These are phyloP conservation scores for Phytophthora citrophthora DNA, from an alignment of 352 stramenopile genomes.

Conservation along the genomic window DNA sequence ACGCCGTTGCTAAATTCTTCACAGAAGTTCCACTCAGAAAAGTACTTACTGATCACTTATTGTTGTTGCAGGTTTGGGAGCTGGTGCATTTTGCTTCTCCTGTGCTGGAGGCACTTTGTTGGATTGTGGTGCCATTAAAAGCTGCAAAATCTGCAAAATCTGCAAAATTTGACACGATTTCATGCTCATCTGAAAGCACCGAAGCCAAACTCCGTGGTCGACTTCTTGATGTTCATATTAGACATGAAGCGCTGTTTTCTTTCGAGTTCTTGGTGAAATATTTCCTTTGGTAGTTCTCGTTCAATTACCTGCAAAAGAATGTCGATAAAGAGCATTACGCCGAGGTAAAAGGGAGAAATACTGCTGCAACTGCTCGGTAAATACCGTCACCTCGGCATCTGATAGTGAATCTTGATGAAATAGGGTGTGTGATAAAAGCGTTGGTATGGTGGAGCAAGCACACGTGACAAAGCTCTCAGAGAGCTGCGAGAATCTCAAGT, in stretches of 20 bases:
- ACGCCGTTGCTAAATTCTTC: too few species aligned
- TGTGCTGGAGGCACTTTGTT: too few species aligned
- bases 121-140: too few species aligned
- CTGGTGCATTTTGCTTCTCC: too few species aligned
- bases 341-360: conserved; percentile 49
- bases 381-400: conserved; percentile 8
- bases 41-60: too few species aligned
- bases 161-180: neutral
- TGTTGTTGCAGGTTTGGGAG: too few species aligned
- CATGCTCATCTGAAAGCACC: too few species aligned
- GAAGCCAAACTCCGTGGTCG: neutral
- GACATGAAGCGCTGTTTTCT: conserved; percentile 26
- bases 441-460: conserved; percentile 85
- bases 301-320: conserved; percentile 35
- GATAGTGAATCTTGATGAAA: conserved; percentile 38
- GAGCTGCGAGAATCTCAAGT: conserved; percentile 81
- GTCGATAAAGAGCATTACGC: conserved; percentile 52
- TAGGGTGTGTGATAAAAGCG: conserved; percentile 27
- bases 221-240: too few species aligned
- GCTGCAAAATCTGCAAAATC: neutral
- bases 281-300: too few species aligned
- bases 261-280: too few species aligned
- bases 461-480: conserved; percentile 76
- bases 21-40: neutral
- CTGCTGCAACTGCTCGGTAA: conserved; percentile 16